A percentile compares a stretch with the other conserved stretches of the same genome.
These are phyloP conservation scores for Uronychia binucleata DNA, from an alignment of 73 alveolate genomes.

Conservation along the genomic window DNA sequence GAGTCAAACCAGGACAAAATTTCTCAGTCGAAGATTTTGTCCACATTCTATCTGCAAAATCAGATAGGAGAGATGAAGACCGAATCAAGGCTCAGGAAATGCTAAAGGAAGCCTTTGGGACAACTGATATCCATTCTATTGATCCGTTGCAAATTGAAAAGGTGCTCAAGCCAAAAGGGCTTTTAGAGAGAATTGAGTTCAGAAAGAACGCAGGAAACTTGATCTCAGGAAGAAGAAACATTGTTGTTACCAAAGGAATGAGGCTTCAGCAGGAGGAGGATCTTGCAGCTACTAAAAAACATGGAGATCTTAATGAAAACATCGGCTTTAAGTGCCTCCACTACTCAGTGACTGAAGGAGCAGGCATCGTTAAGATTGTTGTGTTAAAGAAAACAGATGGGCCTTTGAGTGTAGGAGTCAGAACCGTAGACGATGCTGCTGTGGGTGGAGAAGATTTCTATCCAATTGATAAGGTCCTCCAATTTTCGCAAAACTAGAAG, in stretches of 20 bases:
- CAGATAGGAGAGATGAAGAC: conserved; percentile 11
- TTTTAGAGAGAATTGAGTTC: conserved; percentile 17
- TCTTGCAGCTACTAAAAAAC: conserved; percentile 2
- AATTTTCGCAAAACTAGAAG: conserved; percentile 18
- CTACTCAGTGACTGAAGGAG: conserved; percentile 57
- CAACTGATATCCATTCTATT: conserved; percentile 30
- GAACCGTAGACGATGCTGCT: conserved; percentile 65
- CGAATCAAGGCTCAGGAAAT: conserved; percentile 30
- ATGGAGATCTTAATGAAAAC: conserved; percentile 2
- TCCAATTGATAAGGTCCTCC: conserved; percentile 23
- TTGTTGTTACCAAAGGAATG: conserved; percentile 12
- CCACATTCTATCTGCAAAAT: conserved; percentile 11
- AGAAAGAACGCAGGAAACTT: conserved; percentile 3
- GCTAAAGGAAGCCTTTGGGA: conserved; percentile 16
- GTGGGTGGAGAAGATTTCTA: conserved; percentile 41
- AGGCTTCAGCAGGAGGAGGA: background rate
- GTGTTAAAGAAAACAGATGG: conserved; percentile 32
- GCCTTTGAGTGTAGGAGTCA: conserved; percentile 33
- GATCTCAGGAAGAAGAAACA: conserved; percentile 18
- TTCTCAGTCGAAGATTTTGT: conserved; percentile 19
- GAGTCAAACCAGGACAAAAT: background rate
- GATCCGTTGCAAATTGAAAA: conserved; percentile 18
- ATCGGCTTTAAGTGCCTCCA: conserved; percentile 63
- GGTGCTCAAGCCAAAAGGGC: conserved; percentile 30
- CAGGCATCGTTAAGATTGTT: conserved; percentile 38